Conservation (phyloP, 352 stramenopile species). For the Phytophthora litchii region DNA sequence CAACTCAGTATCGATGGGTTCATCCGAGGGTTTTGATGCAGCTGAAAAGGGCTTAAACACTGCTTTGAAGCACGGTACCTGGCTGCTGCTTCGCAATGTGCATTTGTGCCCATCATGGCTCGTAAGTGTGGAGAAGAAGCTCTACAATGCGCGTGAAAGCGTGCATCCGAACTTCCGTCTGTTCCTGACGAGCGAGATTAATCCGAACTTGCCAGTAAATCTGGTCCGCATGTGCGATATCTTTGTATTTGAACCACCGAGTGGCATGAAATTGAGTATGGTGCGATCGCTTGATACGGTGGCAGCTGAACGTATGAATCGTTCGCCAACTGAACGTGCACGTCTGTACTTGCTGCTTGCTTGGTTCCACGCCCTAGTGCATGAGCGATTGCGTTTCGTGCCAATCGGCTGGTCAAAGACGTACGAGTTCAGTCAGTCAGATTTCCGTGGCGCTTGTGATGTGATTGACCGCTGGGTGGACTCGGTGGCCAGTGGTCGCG, state of each 20-base stretch:
- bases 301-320: conserved; percentile 91
- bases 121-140: conserved; percentile 96
- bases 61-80: conserved; percentile 96
- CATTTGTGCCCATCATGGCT: conserved; percentile 99
- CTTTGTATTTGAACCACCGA: conserved; percentile 98
- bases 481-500: conserved; percentile 77
- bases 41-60: conserved; percentile 95
- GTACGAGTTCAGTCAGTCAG: conserved; percentile 99
- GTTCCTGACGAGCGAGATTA: conserved; percentile 99
- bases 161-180: conserved; percentile 84
- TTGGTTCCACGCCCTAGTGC: conserved; percentile 98
- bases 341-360: conserved; percentile 97
- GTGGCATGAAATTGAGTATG: conserved; percentile 97
- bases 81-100: conserved; percentile 99
- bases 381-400: conserved; percentile 98
- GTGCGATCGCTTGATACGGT: conserved; percentile 95
- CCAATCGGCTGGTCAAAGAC: conserved; percentile 98
- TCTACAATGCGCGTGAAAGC: conserved; percentile 87
- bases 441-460: conserved; percentile 96
- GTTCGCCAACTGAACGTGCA: conserved; percentile 84
- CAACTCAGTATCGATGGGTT: conserved; percentile 98
- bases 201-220: conserved; percentile 95
- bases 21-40: conserved; percentile 94
- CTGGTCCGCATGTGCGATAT: conserved; percentile 97
- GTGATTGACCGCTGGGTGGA: conserved; percentile 98